Evolutionary conservation across 2,329 filamentous ascomycete species (phyloP).

Genomic region (Intubia oerlemansii): DNA sequence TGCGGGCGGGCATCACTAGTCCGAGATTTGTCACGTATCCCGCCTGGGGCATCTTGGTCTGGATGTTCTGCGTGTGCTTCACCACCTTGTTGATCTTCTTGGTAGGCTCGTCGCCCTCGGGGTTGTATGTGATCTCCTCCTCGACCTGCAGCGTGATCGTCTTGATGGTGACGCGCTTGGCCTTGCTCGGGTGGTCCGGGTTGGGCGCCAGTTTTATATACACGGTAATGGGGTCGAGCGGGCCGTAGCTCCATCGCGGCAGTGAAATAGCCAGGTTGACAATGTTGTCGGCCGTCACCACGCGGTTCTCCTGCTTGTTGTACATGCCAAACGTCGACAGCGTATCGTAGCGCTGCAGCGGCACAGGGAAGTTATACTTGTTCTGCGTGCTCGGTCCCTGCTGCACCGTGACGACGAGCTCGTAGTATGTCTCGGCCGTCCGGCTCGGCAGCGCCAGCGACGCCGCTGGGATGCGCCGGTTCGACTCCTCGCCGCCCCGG

Average conservation of each 20-base stretch:
- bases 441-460: slow-evolving; percentile 77
- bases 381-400: slow-evolving; percentile 73
- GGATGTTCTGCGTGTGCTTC: slow-evolving; percentile 63
- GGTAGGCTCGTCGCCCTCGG: slow-evolving; percentile 85
- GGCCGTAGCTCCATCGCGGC: slow-evolving; percentile 90
- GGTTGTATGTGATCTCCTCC: slow-evolving; percentile 97
- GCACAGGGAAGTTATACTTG: slow-evolving; percentile 80
- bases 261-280: slow-evolving; percentile 83
- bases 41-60: slow-evolving; percentile 68
- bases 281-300: slow-evolving; percentile 70
- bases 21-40: slow-evolving; percentile 89
- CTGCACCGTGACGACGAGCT: slow-evolving; percentile 87
- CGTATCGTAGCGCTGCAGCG: slow-evolving; percentile 84
- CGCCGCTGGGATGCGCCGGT: slow-evolving; percentile 74
- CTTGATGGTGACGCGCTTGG: slow-evolving; percentile 77
- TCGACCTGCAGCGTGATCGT: slow-evolving; percentile 89
- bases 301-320: slow-evolving; percentile 78
- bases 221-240: slow-evolving; percentile 82
- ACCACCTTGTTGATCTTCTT: slow-evolving; percentile 75
- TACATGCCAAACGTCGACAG: slow-evolving; percentile 99
- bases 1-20: slow-evolving; percentile 75
- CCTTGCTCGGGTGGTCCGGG: slow-evolving; percentile 75
- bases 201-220: slow-evolving; percentile 91
- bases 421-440: slow-evolving; percentile 93
- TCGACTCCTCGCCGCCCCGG: slow-evolving; percentile 73